phyloP scores from a whole-genome alignment of 352 stramenopile species.

The Phytopythium montanum region DNA sequence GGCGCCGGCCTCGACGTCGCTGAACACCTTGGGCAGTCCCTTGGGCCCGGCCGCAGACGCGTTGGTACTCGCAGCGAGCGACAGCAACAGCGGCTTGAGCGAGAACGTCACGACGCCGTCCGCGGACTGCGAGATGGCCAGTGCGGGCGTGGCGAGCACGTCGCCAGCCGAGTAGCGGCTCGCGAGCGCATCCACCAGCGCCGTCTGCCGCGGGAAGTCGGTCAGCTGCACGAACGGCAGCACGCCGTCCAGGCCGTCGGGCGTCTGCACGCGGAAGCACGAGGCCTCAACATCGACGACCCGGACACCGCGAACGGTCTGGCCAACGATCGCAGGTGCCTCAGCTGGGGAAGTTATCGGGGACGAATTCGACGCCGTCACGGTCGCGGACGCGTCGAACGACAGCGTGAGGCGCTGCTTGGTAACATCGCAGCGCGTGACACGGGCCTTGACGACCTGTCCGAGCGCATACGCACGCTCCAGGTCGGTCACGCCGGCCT shows the following conservation, averaged over 20 bases:
- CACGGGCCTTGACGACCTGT: conserved; percentile 82
- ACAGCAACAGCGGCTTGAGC: conserved; percentile 77
- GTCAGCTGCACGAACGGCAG: conserved; percentile 83
- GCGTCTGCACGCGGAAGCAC: conserved; percentile 73
- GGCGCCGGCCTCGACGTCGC: conserved; percentile 53
- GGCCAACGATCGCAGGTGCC: conserved; percentile 43
- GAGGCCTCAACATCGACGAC: conserved; percentile 62
- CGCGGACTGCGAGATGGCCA: conserved; percentile 68
- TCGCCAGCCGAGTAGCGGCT: conserved; percentile 46
- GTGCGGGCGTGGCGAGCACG: conserved; percentile 44
- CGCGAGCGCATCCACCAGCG: conserved; percentile 70
- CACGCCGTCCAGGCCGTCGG: conserved; percentile 65
- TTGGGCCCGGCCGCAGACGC: conserved; percentile 19
- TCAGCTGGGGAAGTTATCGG: conserved; percentile 15
- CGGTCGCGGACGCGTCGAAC: conserved; percentile 56
- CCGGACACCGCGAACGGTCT: conserved; percentile 55
- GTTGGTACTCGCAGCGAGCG: conserved; percentile 24
- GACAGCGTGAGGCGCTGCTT: conserved; percentile 88
- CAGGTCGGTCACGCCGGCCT: conserved; percentile 81
- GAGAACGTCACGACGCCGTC: conserved; percentile 75
- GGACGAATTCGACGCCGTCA: conserved; percentile 10
- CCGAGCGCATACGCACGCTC: conserved; percentile 82
- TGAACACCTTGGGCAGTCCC: conserved; percentile 63
- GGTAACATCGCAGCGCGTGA: conserved; percentile 66
- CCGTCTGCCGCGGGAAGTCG: conserved; percentile 77